Base-by-base conservation (phyloP, 78 protist genomes). In the Isochrysis galbana region DNA sequence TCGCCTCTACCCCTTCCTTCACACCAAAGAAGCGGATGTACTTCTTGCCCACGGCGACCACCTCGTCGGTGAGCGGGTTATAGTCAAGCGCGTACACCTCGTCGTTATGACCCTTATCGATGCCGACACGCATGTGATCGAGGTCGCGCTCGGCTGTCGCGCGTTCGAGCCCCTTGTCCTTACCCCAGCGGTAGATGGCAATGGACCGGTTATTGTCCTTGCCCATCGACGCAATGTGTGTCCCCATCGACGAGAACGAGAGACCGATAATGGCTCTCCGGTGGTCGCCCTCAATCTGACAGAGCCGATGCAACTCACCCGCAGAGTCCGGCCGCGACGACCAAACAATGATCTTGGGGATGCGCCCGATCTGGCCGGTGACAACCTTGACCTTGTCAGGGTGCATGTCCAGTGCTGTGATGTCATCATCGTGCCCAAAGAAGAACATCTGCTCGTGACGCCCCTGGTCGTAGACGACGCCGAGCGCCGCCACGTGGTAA, bases 371-470 rank as follows among this genome's bases (percentile, higher is more conserved):
- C 86, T 77, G 86, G n/a, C 86, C 86, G 10, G 47, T 77, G 46
- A 4, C 45, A 3, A 36, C 5, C 47, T 3, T 5, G 4, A 77
- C 86, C 46, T 17, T 41, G 29, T 77, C 29, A 23, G 86, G 86
- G 46, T 77, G 86, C 46, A 77, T 2, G 29, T 36, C 86, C 21
- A 77, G 86, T 46, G 86, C 3, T 5, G 32, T 11, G n/a, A 77
- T 41, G 46, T 77, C 86, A 22, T 94, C 96, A 54, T 82, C 61
- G 47, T 96, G 96, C 19, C 93, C 96, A 46, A 94, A 84, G 84
- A 92, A 95, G 44, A 84, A 91, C 0, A 55, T 0, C n/a, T 41
- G 29, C 39, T 51, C 46, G 19, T 72, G 82, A 29, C 46, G 55
- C 41, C 25, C 72, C 42, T 0, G 0, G 91, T 94, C 83, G 39